A percentile compares a stretch with the other conserved stretches of the same genome.
Conservation (phyloP, 768 basidiomycete species). For the Amanita pseudoporphyria region DNA sequence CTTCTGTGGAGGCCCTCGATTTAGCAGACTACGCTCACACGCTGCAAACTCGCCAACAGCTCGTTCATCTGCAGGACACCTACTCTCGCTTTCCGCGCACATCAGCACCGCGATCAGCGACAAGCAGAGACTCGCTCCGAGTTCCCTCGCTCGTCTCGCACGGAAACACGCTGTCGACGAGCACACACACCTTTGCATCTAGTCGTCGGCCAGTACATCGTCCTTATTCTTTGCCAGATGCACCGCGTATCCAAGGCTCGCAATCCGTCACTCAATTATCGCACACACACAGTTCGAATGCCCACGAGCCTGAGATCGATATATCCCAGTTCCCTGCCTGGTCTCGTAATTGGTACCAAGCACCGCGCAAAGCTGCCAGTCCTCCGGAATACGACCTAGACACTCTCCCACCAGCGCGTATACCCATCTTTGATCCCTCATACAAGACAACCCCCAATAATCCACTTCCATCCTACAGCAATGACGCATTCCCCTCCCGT, state of each 20-base stretch:
- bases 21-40: conserved; percentile 60
- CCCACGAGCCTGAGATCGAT: conserved; percentile 39
- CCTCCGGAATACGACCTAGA: conserved; percentile 18
- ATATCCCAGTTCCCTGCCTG: conserved; percentile 55
- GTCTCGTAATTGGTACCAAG: conserved; percentile 53
- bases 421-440: conserved; percentile 24
- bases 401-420: conserved; percentile 9
- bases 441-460: conserved; percentile 15
- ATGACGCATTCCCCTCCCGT: neutral
- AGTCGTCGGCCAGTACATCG: conserved; percentile 20
- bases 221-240: conserved; percentile 41
- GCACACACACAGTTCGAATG: conserved; percentile 10
- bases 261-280: conserved; percentile 15
- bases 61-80: neutral
- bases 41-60: conserved; percentile 25
- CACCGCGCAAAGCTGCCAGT: conserved; percentile 9
- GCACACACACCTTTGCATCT: conserved; percentile 18
- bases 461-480: conserved; percentile 9
- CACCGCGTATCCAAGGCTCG: conserved; percentile 18
- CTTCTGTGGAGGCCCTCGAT: conserved; percentile 62
- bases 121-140: conserved; percentile 17
- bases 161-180: conserved; percentile 34
- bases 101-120: conserved; percentile 9
- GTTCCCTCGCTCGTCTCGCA: conserved; percentile 35
- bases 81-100: conserved; percentile 16